Conservation (phyloP, 257 asterid species). For the Solanum appendiculatum region DNA sequence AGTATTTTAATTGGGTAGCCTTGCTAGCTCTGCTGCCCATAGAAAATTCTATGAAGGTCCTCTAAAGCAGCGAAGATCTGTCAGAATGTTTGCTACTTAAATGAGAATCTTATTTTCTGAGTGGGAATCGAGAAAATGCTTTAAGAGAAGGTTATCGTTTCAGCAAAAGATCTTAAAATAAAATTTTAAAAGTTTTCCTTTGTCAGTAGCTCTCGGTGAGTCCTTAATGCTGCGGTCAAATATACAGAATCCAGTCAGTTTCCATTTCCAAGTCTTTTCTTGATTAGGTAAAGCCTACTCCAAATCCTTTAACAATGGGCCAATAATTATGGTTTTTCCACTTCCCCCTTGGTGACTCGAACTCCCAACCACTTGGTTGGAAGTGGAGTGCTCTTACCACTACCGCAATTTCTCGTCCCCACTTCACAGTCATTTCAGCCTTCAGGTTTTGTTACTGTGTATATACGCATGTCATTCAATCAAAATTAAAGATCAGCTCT, state of each 20-base stretch:
- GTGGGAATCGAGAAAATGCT: not conserved
- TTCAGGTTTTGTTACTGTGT: not conserved
- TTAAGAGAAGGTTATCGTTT: not conserved
- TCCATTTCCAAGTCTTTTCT: not conserved
- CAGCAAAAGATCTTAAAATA: not conserved
- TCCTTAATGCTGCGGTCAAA: not conserved
- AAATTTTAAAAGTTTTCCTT: not conserved
- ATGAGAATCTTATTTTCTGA: not conserved
- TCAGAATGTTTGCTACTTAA: not conserved
- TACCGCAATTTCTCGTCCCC: not conserved
- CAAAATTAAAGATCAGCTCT: not conserved
- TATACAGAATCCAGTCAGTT: not conserved
- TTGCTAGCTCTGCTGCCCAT: not conserved
- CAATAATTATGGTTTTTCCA: not conserved
- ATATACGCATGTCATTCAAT: not conserved
- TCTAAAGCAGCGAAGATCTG: not conserved
- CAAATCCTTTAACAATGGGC: not conserved
- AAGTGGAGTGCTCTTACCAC: not conserved
- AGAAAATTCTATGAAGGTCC: not conserved
- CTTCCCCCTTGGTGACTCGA: not conserved
- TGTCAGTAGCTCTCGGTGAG: not conserved
- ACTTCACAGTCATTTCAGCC: not conserved
- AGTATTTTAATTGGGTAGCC: not conserved
- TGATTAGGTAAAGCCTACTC: not conserved
- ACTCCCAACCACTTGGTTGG: not conserved